Conservation (phyloP, 495 filamentous ascomycete genomes). For the Cercophora sp. region DNA sequence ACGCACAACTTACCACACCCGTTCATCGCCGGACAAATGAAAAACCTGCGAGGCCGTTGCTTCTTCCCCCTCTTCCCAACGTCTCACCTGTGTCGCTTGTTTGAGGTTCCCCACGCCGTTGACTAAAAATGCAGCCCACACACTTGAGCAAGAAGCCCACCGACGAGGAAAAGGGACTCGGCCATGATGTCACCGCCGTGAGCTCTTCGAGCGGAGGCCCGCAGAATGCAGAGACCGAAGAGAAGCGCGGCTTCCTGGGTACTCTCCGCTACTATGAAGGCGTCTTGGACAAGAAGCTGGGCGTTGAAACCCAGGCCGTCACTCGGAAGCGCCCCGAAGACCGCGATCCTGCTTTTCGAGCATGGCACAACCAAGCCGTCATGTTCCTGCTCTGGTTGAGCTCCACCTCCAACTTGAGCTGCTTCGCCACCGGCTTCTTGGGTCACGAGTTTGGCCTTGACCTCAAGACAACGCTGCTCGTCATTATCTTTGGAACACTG, state of each 20-base stretch:
- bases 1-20: too few relatives aligned
- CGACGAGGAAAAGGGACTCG: too few relatives aligned
- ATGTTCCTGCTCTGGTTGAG: slow-evolving; percentile 27
- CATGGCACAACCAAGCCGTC: slow-evolving; percentile 28
- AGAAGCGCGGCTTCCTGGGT: slow-evolving; percentile 29
- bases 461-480: slow-evolving; percentile 47
- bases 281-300: slow-evolving; percentile 48
- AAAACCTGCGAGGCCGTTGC: too few relatives aligned
- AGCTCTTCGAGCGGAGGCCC: too few relatives aligned
- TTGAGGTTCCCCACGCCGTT: too few relatives aligned
- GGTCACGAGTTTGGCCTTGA: slow-evolving; percentile 47
- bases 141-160: too few relatives aligned
- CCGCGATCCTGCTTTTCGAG: slow-evolving; percentile 11
- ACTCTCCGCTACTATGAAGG: slow-evolving; percentile 44
- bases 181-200: too few relatives aligned
- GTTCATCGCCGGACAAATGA: too few relatives aligned
- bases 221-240: too few relatives aligned
- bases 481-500: slow-evolving; percentile 47
- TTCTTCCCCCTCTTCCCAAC: too few relatives aligned
- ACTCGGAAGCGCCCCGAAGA: slow-evolving; percentile 50
- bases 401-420: slow-evolving; percentile 38
- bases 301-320: slow-evolving; percentile 51
- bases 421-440: slow-evolving; percentile 49
- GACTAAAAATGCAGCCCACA: too few relatives aligned
- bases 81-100: too few relatives aligned